Conservation (phyloP, 306 rosid genomes). For the Trifolium pratense region DNA sequence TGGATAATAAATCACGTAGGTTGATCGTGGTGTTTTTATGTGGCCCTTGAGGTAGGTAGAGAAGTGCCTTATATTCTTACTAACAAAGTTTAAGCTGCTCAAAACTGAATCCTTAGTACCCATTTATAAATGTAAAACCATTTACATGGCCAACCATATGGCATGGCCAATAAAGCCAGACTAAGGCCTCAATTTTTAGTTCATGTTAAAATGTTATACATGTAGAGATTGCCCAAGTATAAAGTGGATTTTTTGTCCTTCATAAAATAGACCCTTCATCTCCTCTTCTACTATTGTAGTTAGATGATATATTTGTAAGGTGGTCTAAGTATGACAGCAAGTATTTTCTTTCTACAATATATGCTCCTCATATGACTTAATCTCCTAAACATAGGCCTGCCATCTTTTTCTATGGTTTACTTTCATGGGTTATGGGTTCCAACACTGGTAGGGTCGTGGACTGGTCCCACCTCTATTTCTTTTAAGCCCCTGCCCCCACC, state of each 20-base stretch:
- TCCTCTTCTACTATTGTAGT: background rate
- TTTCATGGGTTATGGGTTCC: background rate
- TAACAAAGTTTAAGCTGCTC: conserved; percentile 19
- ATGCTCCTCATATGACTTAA: background rate
- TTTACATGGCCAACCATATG: background rate
- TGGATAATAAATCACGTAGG: conserved; percentile 24
- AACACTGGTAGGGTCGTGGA: background rate
- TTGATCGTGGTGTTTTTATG: conserved; percentile 27
- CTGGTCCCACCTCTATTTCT: background rate
- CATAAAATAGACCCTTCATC: background rate
- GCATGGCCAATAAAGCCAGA: background rate
- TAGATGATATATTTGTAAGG: background rate
- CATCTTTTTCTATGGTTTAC: background rate
- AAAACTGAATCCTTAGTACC: background rate
- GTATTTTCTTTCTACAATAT: background rate
- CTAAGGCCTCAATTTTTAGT: background rate
- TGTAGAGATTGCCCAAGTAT: background rate
- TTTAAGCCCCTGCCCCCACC: background rate
- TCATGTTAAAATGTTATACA: background rate
- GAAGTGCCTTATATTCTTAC: background rate
- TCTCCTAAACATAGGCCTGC: background rate
- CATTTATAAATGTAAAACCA: background rate
- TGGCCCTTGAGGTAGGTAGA: conserved; percentile 13
- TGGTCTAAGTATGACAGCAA: background rate
- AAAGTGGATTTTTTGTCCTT: background rate